These are phyloP conservation scores for Globisporangium nodosum DNA, from an alignment of 352 stramenopile species.

Conservation along the genomic window DNA sequence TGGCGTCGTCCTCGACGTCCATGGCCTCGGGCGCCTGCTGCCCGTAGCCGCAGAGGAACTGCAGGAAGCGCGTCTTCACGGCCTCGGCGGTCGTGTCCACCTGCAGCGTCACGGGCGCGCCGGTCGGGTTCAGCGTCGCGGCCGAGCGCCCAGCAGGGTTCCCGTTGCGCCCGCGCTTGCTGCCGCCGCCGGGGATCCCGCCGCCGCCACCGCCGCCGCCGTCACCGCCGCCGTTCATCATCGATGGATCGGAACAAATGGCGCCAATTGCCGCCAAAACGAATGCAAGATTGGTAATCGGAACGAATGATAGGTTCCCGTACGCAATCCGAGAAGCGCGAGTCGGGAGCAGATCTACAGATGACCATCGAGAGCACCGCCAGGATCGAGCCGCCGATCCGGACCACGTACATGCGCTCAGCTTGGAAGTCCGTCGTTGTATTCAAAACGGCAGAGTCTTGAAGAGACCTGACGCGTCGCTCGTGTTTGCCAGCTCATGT, in stretches of 20 bases:
- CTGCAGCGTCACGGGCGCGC: conserved; percentile 43
- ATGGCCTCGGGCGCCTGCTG: conserved; percentile 22
- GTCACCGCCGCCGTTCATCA: conserved; percentile 14
- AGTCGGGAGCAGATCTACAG: no score
- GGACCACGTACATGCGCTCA: no score
- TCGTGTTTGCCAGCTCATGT: no score
- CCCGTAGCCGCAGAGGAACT: conserved; percentile 76
- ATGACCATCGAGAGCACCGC: no score
- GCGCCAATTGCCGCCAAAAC: background rate
- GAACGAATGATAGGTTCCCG: no score
- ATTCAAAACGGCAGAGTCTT: no score
- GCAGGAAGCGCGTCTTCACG: conserved; percentile 78
- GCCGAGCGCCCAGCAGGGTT: conserved; percentile 9
- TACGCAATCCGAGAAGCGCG: no score
- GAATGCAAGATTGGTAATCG: no score
- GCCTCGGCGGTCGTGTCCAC: conserved; percentile 74
- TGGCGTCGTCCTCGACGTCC: conserved; percentile 9
- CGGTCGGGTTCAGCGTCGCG: conserved; percentile 29
- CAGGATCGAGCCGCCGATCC: no score
- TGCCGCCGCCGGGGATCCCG: conserved; percentile 9
- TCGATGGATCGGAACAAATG: background rate
- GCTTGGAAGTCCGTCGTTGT: no score
- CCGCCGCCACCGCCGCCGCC: conserved; percentile 5
- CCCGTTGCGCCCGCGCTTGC: conserved; percentile 37
- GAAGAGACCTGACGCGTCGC: no score